Base-by-base conservation (phyloP, 805 yeast species). In the Candida ulmi region DNA sequence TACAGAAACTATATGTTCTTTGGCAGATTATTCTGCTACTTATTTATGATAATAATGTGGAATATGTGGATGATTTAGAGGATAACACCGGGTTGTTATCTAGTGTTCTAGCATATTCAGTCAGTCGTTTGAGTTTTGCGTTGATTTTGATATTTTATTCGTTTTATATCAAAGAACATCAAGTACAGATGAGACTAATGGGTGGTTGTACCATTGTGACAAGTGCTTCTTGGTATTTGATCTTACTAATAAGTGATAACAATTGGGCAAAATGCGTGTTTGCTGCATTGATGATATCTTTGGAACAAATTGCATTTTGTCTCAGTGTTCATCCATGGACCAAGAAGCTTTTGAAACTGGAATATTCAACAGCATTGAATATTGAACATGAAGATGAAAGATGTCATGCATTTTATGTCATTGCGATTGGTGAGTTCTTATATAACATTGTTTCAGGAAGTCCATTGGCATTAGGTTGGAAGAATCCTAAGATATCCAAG, bases 311-410 rank as follows among this genome's bases (percentile, higher is more conserved):
- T 0, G 43, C 50, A 13, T 74, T 62, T 47, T 32, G 52, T n/a
- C 7, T 65, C 1, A 50, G 66, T 25, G 73, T 65, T 46, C 78
- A 71, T 44, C 83, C 83, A 3, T 45, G 54, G 52, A 58, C 65
- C 41, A 76, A 76, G 49, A 63, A 52, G 26, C n/a, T 55, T 16
- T 40, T 78, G 44, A 57, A 63, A 11, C 52, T 72, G 38, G 65
- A 63, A 12, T 69, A 66, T 40, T 69, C 81, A 11, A 76, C 86
- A 0, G 85, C 85, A 1, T 53, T 78, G 43, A 78, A 77, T 51
- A 75, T 80, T 40, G 84, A 78, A 46, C 85, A 80, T 51, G 83
- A 78, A 51, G 80, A 76, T 21, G 86, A 80, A 50, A 55, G 86
- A 40, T 68, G 65, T 48, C 67, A 72, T 2, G 75, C 79, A 0